A percentile compares a stretch with the other conserved stretches of the same genome.
These are phyloP conservation scores for Blastobotrys raffinosifermentans DNA, from an alignment of 1,139 yeast species.

Conservation along the genomic window DNA sequence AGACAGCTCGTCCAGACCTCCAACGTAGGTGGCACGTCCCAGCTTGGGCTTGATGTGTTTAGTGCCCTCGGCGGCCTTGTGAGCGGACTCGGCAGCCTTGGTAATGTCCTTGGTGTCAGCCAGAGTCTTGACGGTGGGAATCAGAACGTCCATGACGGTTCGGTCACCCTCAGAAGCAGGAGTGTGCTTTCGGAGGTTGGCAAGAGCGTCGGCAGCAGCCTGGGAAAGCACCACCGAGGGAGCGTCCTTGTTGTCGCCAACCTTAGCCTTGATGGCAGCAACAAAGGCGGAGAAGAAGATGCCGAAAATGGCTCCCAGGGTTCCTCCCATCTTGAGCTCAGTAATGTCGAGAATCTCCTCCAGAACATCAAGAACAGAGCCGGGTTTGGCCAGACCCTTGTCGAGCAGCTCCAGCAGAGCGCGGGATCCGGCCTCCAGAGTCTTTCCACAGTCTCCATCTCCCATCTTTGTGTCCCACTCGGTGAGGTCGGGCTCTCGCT, in stretches of 20 bases:
- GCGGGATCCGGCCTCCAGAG: slow-evolving; percentile 41
- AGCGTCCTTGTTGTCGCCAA: slow-evolving; percentile 20
- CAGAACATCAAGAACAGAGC: slow-evolving; percentile 25
- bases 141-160: slow-evolving; percentile 49
- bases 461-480: slow-evolving; percentile 49
- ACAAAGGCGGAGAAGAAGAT: slow-evolving; percentile 43
- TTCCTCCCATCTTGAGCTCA: slow-evolving; percentile 51
- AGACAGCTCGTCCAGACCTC: slow-evolving; percentile 27
- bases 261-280: slow-evolving; percentile 28
- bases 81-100: slow-evolving; percentile 35
- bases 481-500: slow-evolving; percentile 43
- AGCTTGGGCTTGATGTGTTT: slow-evolving; percentile 39
- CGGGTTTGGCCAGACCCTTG: slow-evolving; percentile 25
- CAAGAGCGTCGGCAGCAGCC: slow-evolving; percentile 24
- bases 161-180: slow-evolving; percentile 48
- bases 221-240: slow-evolving; percentile 13
- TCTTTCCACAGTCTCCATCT: slow-evolving; percentile 50
- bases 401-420: slow-evolving; percentile 36
- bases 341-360: slow-evolving; percentile 32
- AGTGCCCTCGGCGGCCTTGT: slow-evolving; percentile 40
- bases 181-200: slow-evolving; percentile 39
- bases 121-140: slow-evolving; percentile 41
- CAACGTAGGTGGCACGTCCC: slow-evolving; percentile 47
- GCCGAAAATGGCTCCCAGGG: slow-evolving; percentile 46
- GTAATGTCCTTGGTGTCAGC: slow-evolving; percentile 27